Conservation (phyloP, 2,329 filamentous ascomycete genomes). For the Cucurbitaria berberidis region DNA sequence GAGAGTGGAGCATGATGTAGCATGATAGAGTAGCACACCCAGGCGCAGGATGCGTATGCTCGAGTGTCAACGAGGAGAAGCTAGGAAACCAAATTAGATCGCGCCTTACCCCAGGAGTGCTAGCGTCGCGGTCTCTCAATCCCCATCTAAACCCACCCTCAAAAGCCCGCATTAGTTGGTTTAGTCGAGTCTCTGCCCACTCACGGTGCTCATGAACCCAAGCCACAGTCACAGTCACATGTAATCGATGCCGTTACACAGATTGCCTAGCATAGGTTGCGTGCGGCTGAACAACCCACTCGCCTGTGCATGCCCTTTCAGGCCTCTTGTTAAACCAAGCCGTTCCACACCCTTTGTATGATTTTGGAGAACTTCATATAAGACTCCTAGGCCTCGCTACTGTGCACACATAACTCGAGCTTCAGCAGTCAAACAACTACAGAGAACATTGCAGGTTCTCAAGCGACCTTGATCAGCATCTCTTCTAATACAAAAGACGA, state of each 20-base stretch:
- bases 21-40: too few species aligned
- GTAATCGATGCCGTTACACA: background rate
- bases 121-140: background rate
- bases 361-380: background rate
- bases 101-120: background rate
- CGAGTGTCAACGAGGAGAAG: background rate
- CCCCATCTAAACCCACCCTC: background rate
- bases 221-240: background rate
- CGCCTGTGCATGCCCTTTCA: slow-evolving; percentile 8
- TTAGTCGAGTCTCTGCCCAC: background rate
- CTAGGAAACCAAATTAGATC: background rate
- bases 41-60: too few species aligned
- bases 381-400: background rate
- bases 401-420: background rate
- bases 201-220: background rate
- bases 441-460: background rate
- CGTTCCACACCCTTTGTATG: background rate
- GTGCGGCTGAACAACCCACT: slow-evolving; percentile 19
- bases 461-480: background rate
- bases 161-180: background rate
- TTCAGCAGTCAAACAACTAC: background rate
- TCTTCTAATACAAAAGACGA: background rate
- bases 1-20: too few species aligned
- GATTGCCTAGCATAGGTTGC: slow-evolving; percentile 3
- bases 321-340: background rate